phyloP scores from a whole-genome alignment of 176 grass and related monocot species.

The Lolium perenne region DNA sequence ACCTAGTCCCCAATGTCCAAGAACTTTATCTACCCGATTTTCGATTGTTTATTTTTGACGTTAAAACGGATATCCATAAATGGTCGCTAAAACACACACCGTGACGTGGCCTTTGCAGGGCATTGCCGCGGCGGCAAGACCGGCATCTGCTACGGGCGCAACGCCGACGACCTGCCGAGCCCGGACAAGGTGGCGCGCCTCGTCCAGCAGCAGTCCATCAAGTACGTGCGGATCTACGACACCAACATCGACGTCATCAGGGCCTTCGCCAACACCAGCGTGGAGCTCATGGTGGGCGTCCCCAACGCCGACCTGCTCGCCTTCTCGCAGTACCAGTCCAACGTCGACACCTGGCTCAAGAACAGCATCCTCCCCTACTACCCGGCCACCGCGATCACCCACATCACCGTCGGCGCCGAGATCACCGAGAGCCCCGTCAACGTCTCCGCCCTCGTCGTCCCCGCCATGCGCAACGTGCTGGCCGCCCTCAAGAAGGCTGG shows the following conservation, averaged over 20 bases:
- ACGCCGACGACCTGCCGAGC: constrained; percentile 89
- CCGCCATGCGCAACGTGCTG: constrained; percentile 89
- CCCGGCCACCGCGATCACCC: constrained; percentile 77
- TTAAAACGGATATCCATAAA: neutral
- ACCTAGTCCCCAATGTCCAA: constrained; percentile 1
- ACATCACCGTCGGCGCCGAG: constrained; percentile 94
- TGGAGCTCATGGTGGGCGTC: constrained; percentile 95
- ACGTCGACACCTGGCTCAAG: constrained; percentile 96
- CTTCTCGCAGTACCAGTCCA: constrained; percentile 98
- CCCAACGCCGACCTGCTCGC: constrained; percentile 95
- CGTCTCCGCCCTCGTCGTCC: constrained; percentile 73
- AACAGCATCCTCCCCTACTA: constrained; percentile 96
- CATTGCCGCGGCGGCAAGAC: constrained; percentile 68
- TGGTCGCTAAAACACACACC: neutral
- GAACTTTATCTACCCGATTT: neutral
- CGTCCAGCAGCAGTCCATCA: constrained; percentile 74
- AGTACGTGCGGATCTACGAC: constrained; percentile 95
- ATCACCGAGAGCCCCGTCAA: constrained; percentile 80
- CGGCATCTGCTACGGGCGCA: constrained; percentile 91
- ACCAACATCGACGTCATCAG: constrained; percentile 91
- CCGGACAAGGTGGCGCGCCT: constrained; percentile 86
- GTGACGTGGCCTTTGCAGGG: constrained; percentile 49
- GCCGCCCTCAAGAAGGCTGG: constrained; percentile 81
- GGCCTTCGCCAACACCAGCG: constrained; percentile 88
- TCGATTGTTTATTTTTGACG: neutral